Evolutionary conservation across 257 asterid genomes (phyloP), one percentile per base, ranked within the genome.

Genomic region (Solanum virginianum): DNA sequence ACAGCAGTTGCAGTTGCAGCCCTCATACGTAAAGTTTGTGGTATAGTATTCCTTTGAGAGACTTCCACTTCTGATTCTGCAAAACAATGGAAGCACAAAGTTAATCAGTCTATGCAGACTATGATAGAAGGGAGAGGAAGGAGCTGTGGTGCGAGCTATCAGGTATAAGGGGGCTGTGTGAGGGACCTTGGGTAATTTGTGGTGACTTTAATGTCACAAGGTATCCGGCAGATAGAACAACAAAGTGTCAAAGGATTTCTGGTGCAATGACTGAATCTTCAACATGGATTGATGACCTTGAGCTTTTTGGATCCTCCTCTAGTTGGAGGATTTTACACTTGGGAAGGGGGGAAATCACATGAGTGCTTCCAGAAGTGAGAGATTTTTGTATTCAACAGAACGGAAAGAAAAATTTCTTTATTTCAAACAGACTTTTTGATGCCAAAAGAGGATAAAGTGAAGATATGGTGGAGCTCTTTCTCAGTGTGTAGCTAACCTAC

Each of bases 1-100:
- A 96, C 92, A 60, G 97, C 96, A 7, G 98, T 91, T 70, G 99
- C 98, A 68, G 98, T 91, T 70, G 98, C 97, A 53, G 97, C 98
- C 85, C 97, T 91, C 86, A 88, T 93, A 85, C 97, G 91, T 89
- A 96, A 87, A 83, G 91, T 92, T 86, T 87, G 86, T 16, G 97
- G 94, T 83, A 94, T 91, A 51, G 87, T 87, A 85, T 88, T 91
- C 91, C 90, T 92, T 80, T 82, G 72, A 69, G 90, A 82, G 36
- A 91, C 82, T 83, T 75, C 82, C 53, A 86, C 93, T 74, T 84
- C 69, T 32, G 45, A 84, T 74, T 90, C 94, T 94, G 92, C 49
- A 83, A 84, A 18, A 82, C 65, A 81, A 70, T 10, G 29, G 49
- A 84, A 87, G 39, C 32, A 69, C 74, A 70, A 70, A 84, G 75